Evolutionary conservation across 2,329 filamentous ascomycete species (phyloP), one percentile per base, ranked within the genome.

Genomic region (Chaetomiaceae sp.): DNA sequence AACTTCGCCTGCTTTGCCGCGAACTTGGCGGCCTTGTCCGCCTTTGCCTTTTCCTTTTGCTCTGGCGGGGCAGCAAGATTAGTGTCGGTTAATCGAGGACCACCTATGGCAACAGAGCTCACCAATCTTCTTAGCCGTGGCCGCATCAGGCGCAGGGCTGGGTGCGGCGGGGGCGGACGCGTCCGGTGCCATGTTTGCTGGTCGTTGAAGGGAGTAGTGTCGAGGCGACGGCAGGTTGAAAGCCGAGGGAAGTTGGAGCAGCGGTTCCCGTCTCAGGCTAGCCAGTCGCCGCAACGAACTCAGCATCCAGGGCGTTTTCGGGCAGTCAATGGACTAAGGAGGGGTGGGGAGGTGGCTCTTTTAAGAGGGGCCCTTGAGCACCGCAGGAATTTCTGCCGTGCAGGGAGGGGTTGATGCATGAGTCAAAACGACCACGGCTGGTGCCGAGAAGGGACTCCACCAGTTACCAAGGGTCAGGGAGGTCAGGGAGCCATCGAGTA

Each of bases 11-110:
- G 55, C 49, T 58, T 60, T 9, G 55, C 57, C 9, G 57, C 57
- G 49, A 60, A 58, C 43, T 58, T 58, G 44, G 55, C 54, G 17
- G 54, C 56, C 48, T 60, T 60, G 19, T 60, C 57, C 30, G 55
- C 55, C 30, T 57, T 57, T 30, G 52, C 49, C 38, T 56, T 56
- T 36, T 59, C 57, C 43, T 56, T 58, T 20, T 55, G 45, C 26
- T 57, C 53, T 52, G 38, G 32, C 33, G 15, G 9, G 18, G 29
- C n/a, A 37, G 26, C 34, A 18, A 14, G 15, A 14, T 49, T 34
- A 45, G 42, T 30, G 34, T 34, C 42, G 37, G 20, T 12, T 17
- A 7, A 17, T n/a, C 7, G 8, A 11, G 24, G 19, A 18, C 14
- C 8, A 9, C 27, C 7, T 24, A 32, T 14, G 22, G 22, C 14